phyloP scores from a whole-genome alignment of 345 rosid genomes.

The Kandelia obovata region DNA sequence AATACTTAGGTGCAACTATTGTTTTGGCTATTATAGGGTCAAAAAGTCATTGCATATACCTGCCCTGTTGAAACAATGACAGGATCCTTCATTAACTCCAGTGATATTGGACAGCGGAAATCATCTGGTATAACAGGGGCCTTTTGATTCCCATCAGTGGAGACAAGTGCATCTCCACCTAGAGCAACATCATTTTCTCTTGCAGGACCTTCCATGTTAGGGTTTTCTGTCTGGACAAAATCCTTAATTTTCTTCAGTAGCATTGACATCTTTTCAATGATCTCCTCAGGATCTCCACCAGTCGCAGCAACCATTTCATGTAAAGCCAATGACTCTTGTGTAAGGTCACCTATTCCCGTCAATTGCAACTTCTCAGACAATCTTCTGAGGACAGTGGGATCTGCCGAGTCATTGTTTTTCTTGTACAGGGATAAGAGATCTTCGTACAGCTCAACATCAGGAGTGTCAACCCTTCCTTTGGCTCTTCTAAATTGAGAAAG shows the following conservation, averaged over 20 bases:
- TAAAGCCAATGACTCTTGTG: slow-evolving; percentile 89
- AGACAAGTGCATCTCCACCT: slow-evolving; percentile 52
- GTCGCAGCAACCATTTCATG: slow-evolving; percentile 75
- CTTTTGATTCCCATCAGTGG: slow-evolving; percentile 54
- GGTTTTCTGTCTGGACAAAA: slow-evolving; percentile 77
- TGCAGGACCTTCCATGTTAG: slow-evolving; percentile 44
- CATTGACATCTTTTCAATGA: slow-evolving; percentile 85
- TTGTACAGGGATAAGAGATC: slow-evolving; percentile 63
- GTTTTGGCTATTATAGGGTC: slow-evolving; percentile 1
- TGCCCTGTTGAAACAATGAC: slow-evolving; percentile 97
- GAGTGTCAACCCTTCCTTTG: slow-evolving; percentile 69
- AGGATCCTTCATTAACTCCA: slow-evolving; percentile 97
- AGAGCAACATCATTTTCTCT: slow-evolving; percentile 40
- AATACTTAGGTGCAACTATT: not conserved
- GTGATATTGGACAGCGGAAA: slow-evolving; percentile 96
- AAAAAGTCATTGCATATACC: slow-evolving; percentile 43
- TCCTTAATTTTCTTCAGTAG: slow-evolving; percentile 77
- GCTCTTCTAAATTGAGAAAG: slow-evolving; percentile 84
- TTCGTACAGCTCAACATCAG: slow-evolving; percentile 54
- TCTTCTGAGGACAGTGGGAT: slow-evolving; percentile 54
- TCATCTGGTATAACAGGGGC: slow-evolving; percentile 80
- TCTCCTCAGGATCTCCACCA: slow-evolving; percentile 72
- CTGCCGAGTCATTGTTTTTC: slow-evolving; percentile 44
- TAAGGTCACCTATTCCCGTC: slow-evolving; percentile 68
- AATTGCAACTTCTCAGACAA: slow-evolving; percentile 69